A percentile compares a stretch with the other conserved stretches of the same genome.
Evolutionary conservation across 2,329 filamentous ascomycete genomes (phyloP).

Genomic region (Thelonectria rubi): DNA sequence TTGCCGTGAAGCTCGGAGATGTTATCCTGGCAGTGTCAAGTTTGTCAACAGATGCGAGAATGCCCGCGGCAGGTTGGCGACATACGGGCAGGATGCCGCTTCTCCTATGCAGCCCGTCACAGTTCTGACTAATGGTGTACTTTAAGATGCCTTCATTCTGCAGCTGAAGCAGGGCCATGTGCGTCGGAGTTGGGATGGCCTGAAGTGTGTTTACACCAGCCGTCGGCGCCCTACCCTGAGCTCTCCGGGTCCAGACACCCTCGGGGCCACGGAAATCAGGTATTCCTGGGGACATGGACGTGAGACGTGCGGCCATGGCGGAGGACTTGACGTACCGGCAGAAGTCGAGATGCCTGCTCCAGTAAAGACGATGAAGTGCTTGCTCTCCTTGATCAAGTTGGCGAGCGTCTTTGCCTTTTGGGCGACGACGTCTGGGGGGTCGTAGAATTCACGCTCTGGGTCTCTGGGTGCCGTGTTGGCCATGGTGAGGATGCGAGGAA

Average conservation of each 20-base stretch:
- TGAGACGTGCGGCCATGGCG: fast-evolving
- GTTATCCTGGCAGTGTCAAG: constrained; percentile 42
- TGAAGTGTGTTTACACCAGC: constrained; percentile 51
- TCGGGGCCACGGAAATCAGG: constrained; percentile 59
- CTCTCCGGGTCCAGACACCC: constrained; percentile 56
- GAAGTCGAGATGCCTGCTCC: constrained; percentile 59
- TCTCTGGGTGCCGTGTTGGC: constrained; percentile 27
- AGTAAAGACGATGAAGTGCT: constrained; percentile 58
- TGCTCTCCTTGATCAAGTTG: constrained; percentile 51
- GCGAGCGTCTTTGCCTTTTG: constrained; percentile 50
- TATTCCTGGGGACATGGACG: constrained; percentile 46
- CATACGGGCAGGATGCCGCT: constrained; percentile 57
- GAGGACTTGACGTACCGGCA: constrained; percentile 44
- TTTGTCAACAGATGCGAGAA: background rate
- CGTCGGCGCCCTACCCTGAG: constrained; percentile 50
- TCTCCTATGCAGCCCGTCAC: constrained; percentile 53
- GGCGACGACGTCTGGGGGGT: constrained; percentile 30
- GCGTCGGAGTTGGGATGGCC: constrained; percentile 55
- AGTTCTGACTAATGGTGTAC: constrained; percentile 54
- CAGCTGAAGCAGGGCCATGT: constrained; percentile 58
- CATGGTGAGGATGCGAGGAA: constrained; percentile 18
- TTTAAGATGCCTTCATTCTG: constrained; percentile 53
- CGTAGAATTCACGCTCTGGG: constrained; percentile 26
- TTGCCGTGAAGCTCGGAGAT: constrained; percentile 60
- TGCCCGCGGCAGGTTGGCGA: fast-evolving